These are phyloP conservation scores for Fraxinus americana DNA, from an alignment of 257 asterid species.

Conservation along the genomic window DNA sequence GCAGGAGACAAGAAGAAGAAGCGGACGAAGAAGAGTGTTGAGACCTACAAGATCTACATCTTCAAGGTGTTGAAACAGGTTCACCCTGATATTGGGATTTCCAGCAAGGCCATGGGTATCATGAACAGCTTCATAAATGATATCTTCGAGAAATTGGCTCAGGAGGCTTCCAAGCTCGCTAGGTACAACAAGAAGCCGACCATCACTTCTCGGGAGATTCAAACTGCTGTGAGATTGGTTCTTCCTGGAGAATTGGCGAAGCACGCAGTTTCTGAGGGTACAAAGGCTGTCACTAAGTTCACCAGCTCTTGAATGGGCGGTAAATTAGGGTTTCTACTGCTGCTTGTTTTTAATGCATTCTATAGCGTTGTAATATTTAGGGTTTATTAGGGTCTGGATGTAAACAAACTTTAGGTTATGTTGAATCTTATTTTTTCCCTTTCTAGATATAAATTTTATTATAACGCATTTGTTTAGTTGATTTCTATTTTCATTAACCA, in stretches of 20 bases:
- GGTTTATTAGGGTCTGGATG: not conserved
- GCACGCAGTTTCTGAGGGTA: slow-evolving; percentile 7
- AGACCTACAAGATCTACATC: slow-evolving; percentile 8
- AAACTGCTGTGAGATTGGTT: slow-evolving; percentile 1
- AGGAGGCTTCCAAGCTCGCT: not conserved
- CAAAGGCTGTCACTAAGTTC: not conserved
- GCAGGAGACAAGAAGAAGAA: slow-evolving; percentile 1
- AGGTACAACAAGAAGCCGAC: slow-evolving; percentile 5
- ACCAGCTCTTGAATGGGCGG: not conserved
- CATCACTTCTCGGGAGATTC: slow-evolving; percentile 4
- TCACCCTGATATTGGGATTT: not conserved
- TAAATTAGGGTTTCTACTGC: not conserved
- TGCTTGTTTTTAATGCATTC: not conserved
- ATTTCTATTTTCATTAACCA: too few relatives aligned
- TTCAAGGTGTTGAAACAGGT: slow-evolving; percentile 8
- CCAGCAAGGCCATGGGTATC: slow-evolving; percentile 5
- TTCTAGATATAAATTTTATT: not conserved
- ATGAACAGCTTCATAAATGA: slow-evolving; percentile 4
- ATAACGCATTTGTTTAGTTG: too few relatives aligned
- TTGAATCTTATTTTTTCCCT: not conserved
- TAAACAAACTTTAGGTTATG: not conserved
- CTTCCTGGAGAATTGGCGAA: slow-evolving; percentile 3
- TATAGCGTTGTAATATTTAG: not conserved
- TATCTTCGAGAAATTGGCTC: slow-evolving; percentile 5
- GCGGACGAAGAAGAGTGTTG: not conserved